Conservation (phyloP, 495 filamentous ascomycete genomes). For the Lepraria neglecta region DNA sequence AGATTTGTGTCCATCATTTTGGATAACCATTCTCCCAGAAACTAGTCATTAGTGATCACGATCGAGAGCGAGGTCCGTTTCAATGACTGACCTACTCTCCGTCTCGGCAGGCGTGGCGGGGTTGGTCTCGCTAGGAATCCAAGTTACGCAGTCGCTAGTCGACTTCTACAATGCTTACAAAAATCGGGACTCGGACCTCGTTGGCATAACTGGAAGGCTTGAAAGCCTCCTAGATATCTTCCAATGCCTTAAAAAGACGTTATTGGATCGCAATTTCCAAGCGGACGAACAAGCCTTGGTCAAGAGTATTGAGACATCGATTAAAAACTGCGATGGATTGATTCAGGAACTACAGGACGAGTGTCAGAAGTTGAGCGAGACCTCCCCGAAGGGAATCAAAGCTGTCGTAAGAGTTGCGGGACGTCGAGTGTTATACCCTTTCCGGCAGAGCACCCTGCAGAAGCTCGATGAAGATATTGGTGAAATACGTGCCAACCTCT, state of each 20-base stretch:
- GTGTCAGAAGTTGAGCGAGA: no score
- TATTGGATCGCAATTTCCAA: conserved; percentile 26
- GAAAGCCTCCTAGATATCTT: conserved; percentile 25
- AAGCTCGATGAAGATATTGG: conserved; percentile 34
- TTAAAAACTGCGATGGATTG: conserved; percentile 28
- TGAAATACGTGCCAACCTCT: conserved; percentile 31
- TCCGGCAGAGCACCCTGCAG: conserved; percentile 32
- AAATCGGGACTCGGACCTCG: conserved; percentile 22
- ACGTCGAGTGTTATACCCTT: conserved; percentile 31
- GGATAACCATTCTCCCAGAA: no score
- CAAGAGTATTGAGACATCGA: conserved; percentile 25
- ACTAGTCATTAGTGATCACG: neutral
- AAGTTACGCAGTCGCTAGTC: conserved; percentile 29
- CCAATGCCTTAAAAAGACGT: conserved; percentile 21
- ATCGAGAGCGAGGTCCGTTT: neutral
- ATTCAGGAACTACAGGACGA: no score
- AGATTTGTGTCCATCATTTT: no score
- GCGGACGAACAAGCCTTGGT: conserved; percentile 27
- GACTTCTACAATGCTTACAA: conserved; percentile 32
- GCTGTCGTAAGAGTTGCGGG: conserved; percentile 19
- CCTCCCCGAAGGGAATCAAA: conserved; percentile 15
- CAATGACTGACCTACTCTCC: conserved; percentile 33
- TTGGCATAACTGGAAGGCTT: conserved; percentile 21
- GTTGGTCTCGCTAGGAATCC: conserved; percentile 33
- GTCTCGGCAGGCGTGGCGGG: conserved; percentile 30